phyloP scores from a whole-genome alignment of 73 alveolate species.

The Paramecium biaurelia region DNA sequence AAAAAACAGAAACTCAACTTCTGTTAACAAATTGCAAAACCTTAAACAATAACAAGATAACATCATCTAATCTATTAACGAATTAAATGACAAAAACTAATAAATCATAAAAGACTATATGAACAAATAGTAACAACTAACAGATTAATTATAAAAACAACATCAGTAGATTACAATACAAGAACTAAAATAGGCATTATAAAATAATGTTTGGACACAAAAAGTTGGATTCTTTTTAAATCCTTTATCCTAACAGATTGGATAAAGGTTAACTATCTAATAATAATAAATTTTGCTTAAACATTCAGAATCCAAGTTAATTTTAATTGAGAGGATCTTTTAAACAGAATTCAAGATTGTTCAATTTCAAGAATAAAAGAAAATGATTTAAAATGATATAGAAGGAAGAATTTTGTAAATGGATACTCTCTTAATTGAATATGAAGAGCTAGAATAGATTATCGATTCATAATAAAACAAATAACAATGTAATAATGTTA shows the following conservation, averaged over 20 bases:
- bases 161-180: not conserved
- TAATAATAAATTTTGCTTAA: not conserved
- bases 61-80: not conserved
- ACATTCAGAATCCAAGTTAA: not conserved
- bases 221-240: not conserved
- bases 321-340: not conserved
- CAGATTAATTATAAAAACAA: not conserved
- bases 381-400: not conserved
- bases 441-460: not conserved
- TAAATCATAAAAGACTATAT: not conserved
- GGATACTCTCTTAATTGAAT: not conserved
- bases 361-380: not conserved
- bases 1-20: not conserved
- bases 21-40: not conserved
- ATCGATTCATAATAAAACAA: not conserved
- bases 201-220: not conserved
- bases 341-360: not conserved
- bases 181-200: not conserved
- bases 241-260: not conserved
- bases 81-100: not conserved
- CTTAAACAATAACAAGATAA: not conserved
- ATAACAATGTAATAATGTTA: not conserved
- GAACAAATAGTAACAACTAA: not conserved
- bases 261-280: not conserved
- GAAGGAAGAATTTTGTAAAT: not conserved